A percentile compares a stretch with the other conserved stretches of the same genome.
Conservation (phyloP, 2,329 filamentous ascomycete genomes). For the Ampelomyces quisqualis region DNA sequence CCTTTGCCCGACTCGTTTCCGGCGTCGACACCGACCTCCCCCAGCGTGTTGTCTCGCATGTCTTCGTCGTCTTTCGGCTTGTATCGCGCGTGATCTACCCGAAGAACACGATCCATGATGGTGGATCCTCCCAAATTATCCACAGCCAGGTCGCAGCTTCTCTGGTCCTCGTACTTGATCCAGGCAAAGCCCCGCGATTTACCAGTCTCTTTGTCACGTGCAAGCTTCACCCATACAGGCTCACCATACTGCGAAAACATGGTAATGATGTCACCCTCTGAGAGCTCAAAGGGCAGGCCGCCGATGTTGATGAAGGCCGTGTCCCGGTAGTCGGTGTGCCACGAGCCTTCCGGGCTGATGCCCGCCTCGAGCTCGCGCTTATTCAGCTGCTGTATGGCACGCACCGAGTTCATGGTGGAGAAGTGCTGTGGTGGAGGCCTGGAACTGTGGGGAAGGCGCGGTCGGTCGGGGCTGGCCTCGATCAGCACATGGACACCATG, state of each 20-base stretch:
- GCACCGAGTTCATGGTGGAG: constrained; percentile 81
- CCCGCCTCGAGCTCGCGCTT: constrained; percentile 90
- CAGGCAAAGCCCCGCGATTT: constrained; percentile 94
- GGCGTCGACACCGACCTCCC: constrained; percentile 45
- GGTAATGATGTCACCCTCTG: constrained; percentile 91
- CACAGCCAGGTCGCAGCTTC: constrained; percentile 91
- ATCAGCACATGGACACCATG: too few relatives aligned
- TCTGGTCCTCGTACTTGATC: constrained; percentile 97
- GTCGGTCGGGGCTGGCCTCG: too few relatives aligned
- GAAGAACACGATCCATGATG: constrained; percentile 74
- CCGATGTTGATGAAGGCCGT: constrained; percentile 97
- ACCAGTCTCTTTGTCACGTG: constrained; percentile 92
- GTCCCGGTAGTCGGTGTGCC: constrained; percentile 97
- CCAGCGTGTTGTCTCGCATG: constrained; percentile 62
- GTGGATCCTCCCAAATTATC: constrained; percentile 90
- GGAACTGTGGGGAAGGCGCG: constrained; percentile 12
- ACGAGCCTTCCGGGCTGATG: constrained; percentile 82
- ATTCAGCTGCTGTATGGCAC: constrained; percentile 88
- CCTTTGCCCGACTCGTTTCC: constrained; percentile 47
- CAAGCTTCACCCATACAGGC: constrained; percentile 87
- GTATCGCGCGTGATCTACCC: constrained; percentile 92
- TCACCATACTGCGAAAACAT: constrained; percentile 98
- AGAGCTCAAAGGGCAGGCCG: constrained; percentile 86
- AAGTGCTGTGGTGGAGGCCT: background rate
- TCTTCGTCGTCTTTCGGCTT: constrained; percentile 78